Evolutionary conservation across 768 basidiomycete species (phyloP), one percentile per base, ranked within the genome.

Genomic region (Mycena metata): DNA sequence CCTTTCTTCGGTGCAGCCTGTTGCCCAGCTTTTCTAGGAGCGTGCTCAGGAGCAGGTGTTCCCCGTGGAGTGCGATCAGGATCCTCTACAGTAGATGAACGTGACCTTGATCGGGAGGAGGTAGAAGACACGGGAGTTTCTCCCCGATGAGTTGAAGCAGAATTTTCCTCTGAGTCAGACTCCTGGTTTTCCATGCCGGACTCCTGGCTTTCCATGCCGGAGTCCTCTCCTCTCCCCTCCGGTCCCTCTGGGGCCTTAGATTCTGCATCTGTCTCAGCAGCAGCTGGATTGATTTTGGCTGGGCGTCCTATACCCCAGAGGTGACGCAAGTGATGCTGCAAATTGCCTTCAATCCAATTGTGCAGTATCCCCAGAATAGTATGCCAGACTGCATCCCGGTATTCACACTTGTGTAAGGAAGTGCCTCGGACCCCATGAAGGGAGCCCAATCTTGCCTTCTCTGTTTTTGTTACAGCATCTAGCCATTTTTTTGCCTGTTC

Each of bases 361-460:
- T 75, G 76, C 72, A 76, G 64, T 49, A 54, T 63, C 2, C 73
- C 74, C 1, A 76, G 55, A n/a, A 72, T 26, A 36, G 57, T 35
- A 66, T 68, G 24, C 7, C 23, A 5, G 15, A 75, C 69, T 13
- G 74, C 66, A 57, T 76, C 60, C 65, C 72, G 72, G 41, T 71
- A 58, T 5, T 2, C 10, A 39, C 1, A 71, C 7, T 50, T 10
- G 63, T 73, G 65, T 5, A 72, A 1, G 7, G 69, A 23, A 13
- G 66, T 54, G 63, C 70, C 73, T 2, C 76, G 51, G 4, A 74
- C 64, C 17, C 75, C 74, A 46, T 10, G 24, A 3, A 13, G 1
- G 4, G 23, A 69, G 0, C 15, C 43, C 17, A 69, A 5, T 1
- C 17, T n/a, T 10, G 65, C 43, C 13, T 52, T 42, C 17, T 52